Evolutionary conservation across 1,284 basidiomycete species (phyloP), one percentile per base, ranked within the genome.

Genomic region (Athelia psychrophila): DNA sequence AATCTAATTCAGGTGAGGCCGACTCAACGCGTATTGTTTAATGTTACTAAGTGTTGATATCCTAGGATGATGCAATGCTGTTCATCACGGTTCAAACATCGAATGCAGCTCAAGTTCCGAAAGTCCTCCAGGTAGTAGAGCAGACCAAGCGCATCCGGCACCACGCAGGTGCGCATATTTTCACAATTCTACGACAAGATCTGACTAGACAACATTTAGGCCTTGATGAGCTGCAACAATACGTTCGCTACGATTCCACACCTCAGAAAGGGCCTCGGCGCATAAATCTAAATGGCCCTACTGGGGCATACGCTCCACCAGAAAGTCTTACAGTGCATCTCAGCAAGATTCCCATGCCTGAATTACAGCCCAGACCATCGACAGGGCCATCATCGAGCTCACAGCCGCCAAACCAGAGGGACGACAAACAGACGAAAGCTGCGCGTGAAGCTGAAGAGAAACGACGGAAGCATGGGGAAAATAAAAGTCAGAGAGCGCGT

Each of bases 331-430:
- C 76, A 0, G 75, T 91, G 4, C 88, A 91, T 65, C 69, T 93
- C 15, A 88, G 86, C 72, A 92, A 92, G 73, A 90, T 92, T 47
- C 75, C 83, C 23, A 89, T 93, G 78, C 89, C 89, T 0, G 90
- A 92, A 62, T 76, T 92, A 8, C 77, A 79, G 55, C 88, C 88
- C 2, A 78, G 63, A 35, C 49, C 56, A 12, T 51, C 58, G 42
- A 25, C 49, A 24, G 22, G 50, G 5, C 45, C 57, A 15, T 9
- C 22, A 5, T 6, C 38, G n/a, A 42, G 20, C 20, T 18, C 38
- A 22, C 16, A 6, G 8, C 38, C 38, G 5, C 6, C 9, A 9
- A 42, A 42, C 12, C 13, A 48, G 6, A 62, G 52, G 55, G 58
- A 56, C 23, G 52, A 49, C 52, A 56, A 57, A 62, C 58, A 8